These are phyloP conservation scores for Calophaca sinica DNA, from an alignment of 306 rosid genomes.

Conservation along the genomic window DNA sequence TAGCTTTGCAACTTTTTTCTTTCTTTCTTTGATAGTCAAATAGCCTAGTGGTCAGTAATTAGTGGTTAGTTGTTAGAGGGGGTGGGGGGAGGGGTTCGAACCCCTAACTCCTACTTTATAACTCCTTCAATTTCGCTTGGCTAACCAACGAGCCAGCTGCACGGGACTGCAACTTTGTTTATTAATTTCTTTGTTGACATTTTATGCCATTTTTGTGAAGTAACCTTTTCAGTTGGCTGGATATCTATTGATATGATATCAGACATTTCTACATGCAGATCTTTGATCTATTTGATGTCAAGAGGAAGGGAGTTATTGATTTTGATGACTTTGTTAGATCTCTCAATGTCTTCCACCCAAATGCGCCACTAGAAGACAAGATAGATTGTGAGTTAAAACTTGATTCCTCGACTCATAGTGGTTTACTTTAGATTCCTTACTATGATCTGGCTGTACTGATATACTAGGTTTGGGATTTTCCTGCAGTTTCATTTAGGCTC, in stretches of 20 bases:
- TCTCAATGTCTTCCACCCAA: conserved; percentile 94
- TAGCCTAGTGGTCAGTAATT: no score
- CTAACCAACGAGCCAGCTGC: no score
- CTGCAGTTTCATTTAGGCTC: conserved; percentile 91
- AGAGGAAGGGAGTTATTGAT: conserved; percentile 83
- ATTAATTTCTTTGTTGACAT: conserved; percentile 8
- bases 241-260: conserved; percentile 51
- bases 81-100: no score
- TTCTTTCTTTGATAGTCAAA: no score
- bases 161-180: conserved; percentile 1
- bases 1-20: conserved; percentile 23
- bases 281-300: conserved; percentile 91
- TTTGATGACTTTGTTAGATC: conserved; percentile 93
- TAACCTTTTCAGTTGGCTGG: conserved; percentile 23
- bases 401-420: conserved; percentile 30
- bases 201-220: neutral
- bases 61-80: no score
- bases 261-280: conserved; percentile 62
- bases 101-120: no score
- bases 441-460: conserved; percentile 39
- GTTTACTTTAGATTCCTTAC: conserved; percentile 16
- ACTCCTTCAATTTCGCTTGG: no score
- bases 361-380: conserved; percentile 83
- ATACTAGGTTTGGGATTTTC: conserved; percentile 20
- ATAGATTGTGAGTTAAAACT: conserved; percentile 74